Conservation (phyloP, 176 grass and related monocot genomes). For the Ensete ventricosum region DNA sequence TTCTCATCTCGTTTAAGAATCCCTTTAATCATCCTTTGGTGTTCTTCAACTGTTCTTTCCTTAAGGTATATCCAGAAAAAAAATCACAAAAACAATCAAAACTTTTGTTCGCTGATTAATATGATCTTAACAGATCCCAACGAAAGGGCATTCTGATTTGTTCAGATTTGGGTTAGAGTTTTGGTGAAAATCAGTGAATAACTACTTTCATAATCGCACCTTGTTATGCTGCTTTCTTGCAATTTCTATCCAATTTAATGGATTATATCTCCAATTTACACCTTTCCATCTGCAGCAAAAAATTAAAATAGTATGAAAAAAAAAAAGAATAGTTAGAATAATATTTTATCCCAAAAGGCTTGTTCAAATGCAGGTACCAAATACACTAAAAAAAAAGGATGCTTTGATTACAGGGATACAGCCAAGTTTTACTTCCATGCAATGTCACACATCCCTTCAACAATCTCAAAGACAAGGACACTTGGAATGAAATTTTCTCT, state of each 20-base stretch:
- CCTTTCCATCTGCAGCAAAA: slow-evolving; percentile 61
- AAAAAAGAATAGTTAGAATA: neutral
- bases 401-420: too few species aligned
- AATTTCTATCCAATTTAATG: slow-evolving; percentile 47
- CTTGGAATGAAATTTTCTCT: neutral
- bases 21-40: slow-evolving; percentile 55
- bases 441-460: neutral
- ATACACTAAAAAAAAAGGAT: neutral
- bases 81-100: neutral
- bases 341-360: neutral
- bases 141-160: too few species aligned
- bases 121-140: too few species aligned
- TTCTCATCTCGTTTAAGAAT: slow-evolving; percentile 73
- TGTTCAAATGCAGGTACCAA: neutral
- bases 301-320: neutral
- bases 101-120: too few species aligned
- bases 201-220: slow-evolving; percentile 20
- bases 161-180: too few species aligned
- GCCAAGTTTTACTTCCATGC: too few species aligned
- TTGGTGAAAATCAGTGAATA: neutral
- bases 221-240: slow-evolving; percentile 54
- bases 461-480: neutral
- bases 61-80: slow-evolving; percentile 20
- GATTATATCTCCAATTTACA: slow-evolving; percentile 32
- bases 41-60: slow-evolving; percentile 65